Evolutionary conservation across 768 basidiomycete species (phyloP).

Genomic region (Tulasnella sp.): DNA sequence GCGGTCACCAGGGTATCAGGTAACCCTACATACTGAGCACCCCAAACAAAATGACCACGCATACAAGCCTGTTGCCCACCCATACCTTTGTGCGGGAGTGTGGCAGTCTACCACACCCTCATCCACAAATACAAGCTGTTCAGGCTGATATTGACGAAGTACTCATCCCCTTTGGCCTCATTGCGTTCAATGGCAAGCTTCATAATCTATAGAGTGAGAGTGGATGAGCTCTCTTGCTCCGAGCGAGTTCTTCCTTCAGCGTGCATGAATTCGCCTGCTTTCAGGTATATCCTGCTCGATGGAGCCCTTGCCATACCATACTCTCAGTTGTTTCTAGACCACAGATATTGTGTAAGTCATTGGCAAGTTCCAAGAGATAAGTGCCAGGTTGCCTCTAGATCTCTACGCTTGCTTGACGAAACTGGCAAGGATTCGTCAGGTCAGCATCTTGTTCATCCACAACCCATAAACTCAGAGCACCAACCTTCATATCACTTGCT

Average conservation of each 20-base stretch:
- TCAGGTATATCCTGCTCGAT: neutral
- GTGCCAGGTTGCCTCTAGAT: neutral
- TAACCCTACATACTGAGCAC: neutral
- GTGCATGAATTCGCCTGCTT: slow-evolving; percentile 12
- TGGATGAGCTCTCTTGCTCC: neutral
- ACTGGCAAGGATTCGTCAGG: neutral
- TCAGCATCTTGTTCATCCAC: too few species aligned
- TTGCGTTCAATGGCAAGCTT: slow-evolving; percentile 18
- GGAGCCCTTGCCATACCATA: slow-evolving; percentile 6
- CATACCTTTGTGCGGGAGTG: slow-evolving; percentile 4
- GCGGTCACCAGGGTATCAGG: neutral
- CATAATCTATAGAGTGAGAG: slow-evolving; percentile 2
- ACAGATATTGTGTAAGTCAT: neutral
- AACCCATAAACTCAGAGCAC: too few species aligned
- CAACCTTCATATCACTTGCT: too few species aligned
- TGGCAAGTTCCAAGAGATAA: neutral
- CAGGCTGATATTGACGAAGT: slow-evolving; percentile 2
- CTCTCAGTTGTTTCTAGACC: neutral
- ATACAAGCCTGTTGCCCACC: neutral
- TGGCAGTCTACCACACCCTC: slow-evolving; percentile 12
- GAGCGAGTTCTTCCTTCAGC: neutral
- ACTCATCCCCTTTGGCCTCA: slow-evolving; percentile 1
- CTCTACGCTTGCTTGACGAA: neutral
- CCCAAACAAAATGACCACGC: neutral
- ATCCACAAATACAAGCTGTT: slow-evolving; percentile 23